These are phyloP conservation scores for Pseudogymnoascus sp. DNA, from an alignment of 2,329 filamentous ascomycete species.

Conservation along the genomic window DNA sequence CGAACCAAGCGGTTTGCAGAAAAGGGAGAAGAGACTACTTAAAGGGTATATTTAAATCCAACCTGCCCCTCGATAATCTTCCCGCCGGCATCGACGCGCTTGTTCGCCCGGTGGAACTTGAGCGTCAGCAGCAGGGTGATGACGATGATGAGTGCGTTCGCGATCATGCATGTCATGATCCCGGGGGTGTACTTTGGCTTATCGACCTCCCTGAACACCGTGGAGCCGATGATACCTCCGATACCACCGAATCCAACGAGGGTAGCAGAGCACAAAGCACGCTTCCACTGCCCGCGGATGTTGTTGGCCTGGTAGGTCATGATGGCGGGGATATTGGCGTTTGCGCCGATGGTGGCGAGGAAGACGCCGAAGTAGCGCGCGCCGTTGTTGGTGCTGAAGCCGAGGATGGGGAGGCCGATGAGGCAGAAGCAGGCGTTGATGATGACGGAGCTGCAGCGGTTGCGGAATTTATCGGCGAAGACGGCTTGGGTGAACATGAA, in stretches of 20 bases:
- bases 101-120: slow-evolving; percentile 24
- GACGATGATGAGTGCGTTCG: slow-evolving; percentile 18
- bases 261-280: slow-evolving; percentile 68
- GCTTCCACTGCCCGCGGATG: slow-evolving; percentile 82
- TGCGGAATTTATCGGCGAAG: slow-evolving; percentile 43
- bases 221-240: slow-evolving; percentile 67
- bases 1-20: not conserved
- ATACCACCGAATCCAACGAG: slow-evolving; percentile 71
- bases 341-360: slow-evolving; percentile 44
- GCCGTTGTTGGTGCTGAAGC: slow-evolving; percentile 41
- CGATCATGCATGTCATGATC: slow-evolving; percentile 11
- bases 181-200: slow-evolving; percentile 38
- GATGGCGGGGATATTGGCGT: slow-evolving; percentile 66
- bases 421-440: slow-evolving; percentile 39
- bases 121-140: slow-evolving; percentile 18
- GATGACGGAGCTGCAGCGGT: slow-evolving; percentile 42
- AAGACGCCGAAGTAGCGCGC: slow-evolving; percentile 49
- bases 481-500: slow-evolving; percentile 38
- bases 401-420: slow-evolving; percentile 33
- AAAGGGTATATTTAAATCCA: slow-evolving; percentile 22
- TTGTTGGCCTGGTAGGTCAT: slow-evolving; percentile 84
- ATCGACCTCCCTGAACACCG: slow-evolving; percentile 61
- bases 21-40: not conserved
- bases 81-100: slow-evolving; percentile 23
- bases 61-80: slow-evolving; percentile 25